These are phyloP conservation scores for Entelexis sorbosivorans DNA, from an alignment of 1,139 yeast genomes.

Conservation along the genomic window DNA sequence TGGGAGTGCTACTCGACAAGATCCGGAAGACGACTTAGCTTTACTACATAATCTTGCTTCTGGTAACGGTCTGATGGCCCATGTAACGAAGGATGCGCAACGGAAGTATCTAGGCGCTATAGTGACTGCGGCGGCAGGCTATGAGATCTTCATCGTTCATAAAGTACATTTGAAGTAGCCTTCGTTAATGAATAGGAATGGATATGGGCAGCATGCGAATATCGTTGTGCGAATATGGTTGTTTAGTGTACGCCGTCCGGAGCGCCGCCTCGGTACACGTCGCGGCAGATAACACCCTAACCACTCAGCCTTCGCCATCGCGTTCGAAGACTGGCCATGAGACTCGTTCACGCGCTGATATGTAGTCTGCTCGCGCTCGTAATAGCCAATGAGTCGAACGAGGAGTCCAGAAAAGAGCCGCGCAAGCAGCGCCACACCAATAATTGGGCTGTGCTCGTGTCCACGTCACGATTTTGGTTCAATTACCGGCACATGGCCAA, in stretches of 20 bases:
- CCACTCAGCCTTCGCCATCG: conserved; percentile 1
- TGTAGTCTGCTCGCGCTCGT: conserved; percentile 2
- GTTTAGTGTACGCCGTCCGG: background rate
- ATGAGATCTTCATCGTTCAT: no score
- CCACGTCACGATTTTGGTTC: conserved; percentile 96
- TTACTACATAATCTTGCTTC: no score
- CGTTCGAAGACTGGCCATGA: conserved; percentile 3
- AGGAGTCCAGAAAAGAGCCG: background rate
- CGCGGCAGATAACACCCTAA: background rate
- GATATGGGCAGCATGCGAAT: no score
- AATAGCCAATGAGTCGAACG: background rate
- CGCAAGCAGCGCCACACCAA: conserved; percentile 24
- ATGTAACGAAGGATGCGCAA: no score
- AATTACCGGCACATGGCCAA: conserved; percentile 92
- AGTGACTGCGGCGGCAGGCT: no score
- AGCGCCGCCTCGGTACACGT: background rate
- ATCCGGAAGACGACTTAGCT: conserved; percentile 36
- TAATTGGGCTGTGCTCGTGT: conserved; percentile 68
- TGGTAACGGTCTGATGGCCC: no score
- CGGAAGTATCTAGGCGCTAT: no score
- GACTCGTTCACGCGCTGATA: background rate
- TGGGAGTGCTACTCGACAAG: conserved; percentile 65
- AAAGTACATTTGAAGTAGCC: no score
- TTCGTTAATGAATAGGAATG: no score
- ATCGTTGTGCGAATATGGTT: no score